Evolutionary conservation across 345 rosid species (phyloP).

Genomic region (Clausena lansium): DNA sequence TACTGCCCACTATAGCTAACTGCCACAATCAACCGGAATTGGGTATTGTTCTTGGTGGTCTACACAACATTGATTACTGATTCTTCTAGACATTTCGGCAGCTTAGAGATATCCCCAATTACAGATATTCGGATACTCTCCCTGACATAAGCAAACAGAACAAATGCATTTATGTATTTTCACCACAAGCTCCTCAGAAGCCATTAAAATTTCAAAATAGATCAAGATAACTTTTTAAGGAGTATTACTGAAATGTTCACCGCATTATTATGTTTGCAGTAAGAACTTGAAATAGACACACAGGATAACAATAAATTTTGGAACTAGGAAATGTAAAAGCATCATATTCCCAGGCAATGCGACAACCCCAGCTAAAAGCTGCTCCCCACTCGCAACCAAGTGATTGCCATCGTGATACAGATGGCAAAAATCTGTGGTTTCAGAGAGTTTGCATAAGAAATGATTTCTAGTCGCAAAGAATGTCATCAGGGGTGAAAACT

Average conservation of each 20-base stretch:
- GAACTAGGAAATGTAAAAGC: neutral
- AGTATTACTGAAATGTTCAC: neutral
- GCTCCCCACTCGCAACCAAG: too few relatives aligned
- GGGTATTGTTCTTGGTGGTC: conserved; percentile 19
- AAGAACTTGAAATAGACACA: neutral
- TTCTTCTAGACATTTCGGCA: conserved; percentile 14
- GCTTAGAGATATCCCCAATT: conserved; percentile 24
- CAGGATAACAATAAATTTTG: neutral
- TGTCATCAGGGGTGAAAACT: neutral
- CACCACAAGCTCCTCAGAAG: neutral
- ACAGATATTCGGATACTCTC: conserved; percentile 22
- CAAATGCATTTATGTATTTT: neutral
- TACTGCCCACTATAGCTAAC: conserved; percentile 29
- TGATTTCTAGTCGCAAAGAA: neutral
- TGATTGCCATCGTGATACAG: neutral
- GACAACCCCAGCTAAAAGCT: neutral
- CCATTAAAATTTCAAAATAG: neutral
- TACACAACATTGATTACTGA: conserved; percentile 17
- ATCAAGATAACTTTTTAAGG: neutral
- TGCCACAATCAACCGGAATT: conserved; percentile 29
- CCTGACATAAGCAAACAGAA: conserved; percentile 4
- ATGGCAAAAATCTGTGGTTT: neutral
- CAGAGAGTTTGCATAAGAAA: neutral
- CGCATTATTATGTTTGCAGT: neutral
- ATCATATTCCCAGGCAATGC: neutral